Evolutionary conservation across 306 rosid species (phyloP), one percentile per base, ranked within the genome.

Genomic region (Cicer chorassanicum): DNA sequence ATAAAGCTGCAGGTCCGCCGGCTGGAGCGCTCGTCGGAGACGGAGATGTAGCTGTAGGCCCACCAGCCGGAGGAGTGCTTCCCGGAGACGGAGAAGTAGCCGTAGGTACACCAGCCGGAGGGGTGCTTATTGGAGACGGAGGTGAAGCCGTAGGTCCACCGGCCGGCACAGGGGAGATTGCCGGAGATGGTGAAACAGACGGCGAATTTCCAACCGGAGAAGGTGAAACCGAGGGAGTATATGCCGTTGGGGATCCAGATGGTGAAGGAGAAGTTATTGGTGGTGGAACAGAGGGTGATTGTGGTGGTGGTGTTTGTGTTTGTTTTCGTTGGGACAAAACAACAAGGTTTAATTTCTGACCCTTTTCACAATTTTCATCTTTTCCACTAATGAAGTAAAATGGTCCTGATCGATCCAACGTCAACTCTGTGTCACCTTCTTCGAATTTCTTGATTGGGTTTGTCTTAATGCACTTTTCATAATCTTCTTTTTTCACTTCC

Each of bases 381-480:
- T 79, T 64, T 1, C 94, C 98, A 74, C 94, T 87, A 42, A 90
- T 86, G 81, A 94, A 94, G 66, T 70, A 89, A 65, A 83, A 90
- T 1, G 95, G 88, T 0, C 98, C 98, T 1, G 93, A 70, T 6
- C 84, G 70, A 34, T 87, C 87, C 1, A 94, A 66, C 56, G 40
- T 86, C 77, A 88, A 87, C 67, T 78, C 86, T 0, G 98, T 81
- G 24, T 87, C 77, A 19, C 96, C 96, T 12, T 83, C 91, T 0
- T 89, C 93, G 1, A 88, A 83, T 10, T 86, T 94, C 78, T 82
- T 70, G 2, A 86, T 79, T 0, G 97, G 96, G 49, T 84, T 83
- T 18, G 68, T 82, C 53, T 78, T 88, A 82, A 82, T 80, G 74
- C 98, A 94, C 10, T 81, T 86, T 10, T 80, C 69, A 65, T 70